These are phyloP conservation scores for Beauveria rudraprayagi DNA, from an alignment of 2,329 filamentous ascomycete species.

Conservation along the genomic window DNA sequence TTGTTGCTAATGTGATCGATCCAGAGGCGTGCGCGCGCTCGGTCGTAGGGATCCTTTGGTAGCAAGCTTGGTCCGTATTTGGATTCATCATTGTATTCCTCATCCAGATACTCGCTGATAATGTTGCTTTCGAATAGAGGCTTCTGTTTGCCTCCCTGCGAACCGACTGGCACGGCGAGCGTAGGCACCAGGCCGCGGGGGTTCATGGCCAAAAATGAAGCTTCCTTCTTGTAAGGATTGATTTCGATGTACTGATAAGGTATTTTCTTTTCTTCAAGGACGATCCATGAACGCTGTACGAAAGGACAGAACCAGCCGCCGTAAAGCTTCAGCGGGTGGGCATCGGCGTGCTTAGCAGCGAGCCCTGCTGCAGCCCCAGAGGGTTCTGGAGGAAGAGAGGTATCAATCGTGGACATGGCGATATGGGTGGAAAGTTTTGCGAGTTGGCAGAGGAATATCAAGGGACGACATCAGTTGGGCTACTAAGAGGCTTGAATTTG, in stretches of 20 bases:
- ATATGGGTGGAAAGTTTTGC: not conserved
- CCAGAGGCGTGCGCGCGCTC: slow-evolving; percentile 62
- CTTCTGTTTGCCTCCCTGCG: slow-evolving; percentile 31
- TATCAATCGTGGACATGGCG: slow-evolving; percentile 40
- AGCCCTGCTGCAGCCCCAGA: slow-evolving; percentile 42
- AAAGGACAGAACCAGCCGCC: slow-evolving; percentile 68
- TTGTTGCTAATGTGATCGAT: slow-evolving; percentile 61
- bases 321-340: slow-evolving; percentile 56
- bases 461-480: not conserved
- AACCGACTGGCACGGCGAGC: slow-evolving; percentile 39
- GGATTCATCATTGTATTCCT: slow-evolving; percentile 48
- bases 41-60: slow-evolving; percentile 53
- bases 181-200: slow-evolving; percentile 70
- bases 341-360: slow-evolving; percentile 35
- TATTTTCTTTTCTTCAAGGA: slow-evolving; percentile 64
- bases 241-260: slow-evolving; percentile 70
- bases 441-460: not conserved
- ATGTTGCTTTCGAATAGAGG: slow-evolving; percentile 66
- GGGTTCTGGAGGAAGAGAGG: slow-evolving; percentile 36
- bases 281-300: slow-evolving; percentile 65
- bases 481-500: not conserved
- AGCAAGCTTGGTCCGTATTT: slow-evolving; percentile 42
- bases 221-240: slow-evolving; percentile 68
- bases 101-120: slow-evolving; percentile 69
- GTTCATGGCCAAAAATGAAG: slow-evolving; percentile 61